Evolutionary conservation across 169 alveolate genomes (phyloP), one percentile per base, ranked within the genome.

Genomic region (Plasmodium relictum): DNA sequence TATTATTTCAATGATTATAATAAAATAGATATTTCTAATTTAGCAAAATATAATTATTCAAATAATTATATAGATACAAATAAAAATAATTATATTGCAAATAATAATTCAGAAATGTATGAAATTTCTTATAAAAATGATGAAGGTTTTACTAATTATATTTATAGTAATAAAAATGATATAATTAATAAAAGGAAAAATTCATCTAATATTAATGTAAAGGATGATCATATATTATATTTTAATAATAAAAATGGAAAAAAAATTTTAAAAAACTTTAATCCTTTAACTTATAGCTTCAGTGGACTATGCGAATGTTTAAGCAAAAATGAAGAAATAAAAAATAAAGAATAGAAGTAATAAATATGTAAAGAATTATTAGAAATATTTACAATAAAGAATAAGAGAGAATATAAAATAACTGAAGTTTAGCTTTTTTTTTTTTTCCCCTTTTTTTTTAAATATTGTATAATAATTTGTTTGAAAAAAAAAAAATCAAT

Each of bases 121-220:
- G 89, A 76, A 76, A 4, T 63, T 22, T 26, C 78, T 31, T 63
- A 41, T 56, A 76, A 76, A 22, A 76, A 44, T 48, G 68, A 76
- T 45, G 89, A 39, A 0, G 9, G 76, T n/a, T 76, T 76, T 24
- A 24, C 78, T 9, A 63, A 63, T 37, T 45, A 76, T 50, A 20
- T 72, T 8, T 59, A 52, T 22, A 50, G 52, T 41, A 20, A 37
- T 42, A 14, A 56, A 39, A 50, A 54, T 8, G 69, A 72, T 50
- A 41, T 5, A n/a, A 18, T 45, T 14, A 9, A 41, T 16, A 59
- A 26, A 4, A 52, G 62, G 37, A 72, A 4, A 24, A 50, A 52
- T 18, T 24, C 31, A 14, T 10, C 9, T 71, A 48, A 44, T 48
- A 45, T 20, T 12, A 20, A 5, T 4, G 7, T 10, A 12, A 37